These are phyloP conservation scores for Penicillium desertorum DNA, from an alignment of 495 filamentous ascomycete species.

Conservation along the genomic window DNA sequence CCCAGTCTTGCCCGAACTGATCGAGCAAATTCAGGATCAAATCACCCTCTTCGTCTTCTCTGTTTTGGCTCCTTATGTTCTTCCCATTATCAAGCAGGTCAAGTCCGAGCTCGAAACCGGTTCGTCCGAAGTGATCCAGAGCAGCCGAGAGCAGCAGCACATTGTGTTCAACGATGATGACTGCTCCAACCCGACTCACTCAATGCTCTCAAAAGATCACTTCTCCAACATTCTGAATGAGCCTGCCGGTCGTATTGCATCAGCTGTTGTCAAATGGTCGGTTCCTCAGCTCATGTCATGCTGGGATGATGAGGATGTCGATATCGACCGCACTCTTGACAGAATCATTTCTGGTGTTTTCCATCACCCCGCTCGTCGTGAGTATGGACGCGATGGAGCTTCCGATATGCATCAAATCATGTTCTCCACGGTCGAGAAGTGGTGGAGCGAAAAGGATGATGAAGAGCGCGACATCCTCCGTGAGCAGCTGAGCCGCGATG, in stretches of 20 bases:
- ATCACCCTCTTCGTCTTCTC: constrained; percentile 84
- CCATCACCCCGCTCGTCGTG: constrained; percentile 78
- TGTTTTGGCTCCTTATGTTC: constrained; percentile 77
- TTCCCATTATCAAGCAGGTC: constrained; percentile 81
- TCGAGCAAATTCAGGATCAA: constrained; percentile 77
- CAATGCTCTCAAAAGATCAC: constrained; percentile 95
- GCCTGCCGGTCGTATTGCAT: constrained; percentile 78
- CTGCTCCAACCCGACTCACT: constrained; percentile 80
- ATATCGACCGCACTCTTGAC: constrained; percentile 64
- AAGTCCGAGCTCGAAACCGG: constrained; percentile 81
- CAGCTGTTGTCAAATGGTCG: constrained; percentile 72
- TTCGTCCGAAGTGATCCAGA: constrained; percentile 80
- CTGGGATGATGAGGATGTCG: constrained; percentile 74
- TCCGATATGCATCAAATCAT: constrained; percentile 69
- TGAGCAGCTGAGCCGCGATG: constrained; percentile 69
- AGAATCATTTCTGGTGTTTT: constrained; percentile 80
- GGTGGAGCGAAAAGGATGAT: constrained; percentile 72
- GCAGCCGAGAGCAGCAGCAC: constrained; percentile 73
- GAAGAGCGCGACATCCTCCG: constrained; percentile 61
- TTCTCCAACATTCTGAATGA: constrained; percentile 88
- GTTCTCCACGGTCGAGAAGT: constrained; percentile 73
- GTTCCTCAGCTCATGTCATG: constrained; percentile 82
- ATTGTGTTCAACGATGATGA: constrained; percentile 80
- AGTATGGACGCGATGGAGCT: constrained; percentile 69
- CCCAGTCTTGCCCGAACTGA: constrained; percentile 71